Evolutionary conservation across 1,284 basidiomycete genomes (phyloP).

Genomic region (Acaromyces ingoldii): DNA sequence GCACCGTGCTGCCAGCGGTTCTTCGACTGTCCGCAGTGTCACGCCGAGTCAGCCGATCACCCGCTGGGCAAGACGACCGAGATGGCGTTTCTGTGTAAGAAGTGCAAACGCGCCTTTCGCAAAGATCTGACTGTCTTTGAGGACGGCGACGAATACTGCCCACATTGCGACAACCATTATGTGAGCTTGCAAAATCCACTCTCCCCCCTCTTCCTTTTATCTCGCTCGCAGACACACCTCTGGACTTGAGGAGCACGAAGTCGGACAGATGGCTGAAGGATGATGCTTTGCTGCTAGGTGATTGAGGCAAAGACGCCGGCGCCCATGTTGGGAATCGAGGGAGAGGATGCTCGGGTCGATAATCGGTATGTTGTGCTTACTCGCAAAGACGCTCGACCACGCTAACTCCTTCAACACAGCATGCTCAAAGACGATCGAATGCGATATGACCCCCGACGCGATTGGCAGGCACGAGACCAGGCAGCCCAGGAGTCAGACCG

Average conservation of each 20-base stretch:
- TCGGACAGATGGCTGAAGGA: background rate
- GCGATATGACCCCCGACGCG: constrained; percentile 57
- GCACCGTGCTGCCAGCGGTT: constrained; percentile 50
- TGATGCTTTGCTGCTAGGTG: constrained; percentile 60
- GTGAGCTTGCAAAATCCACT: constrained; percentile 57
- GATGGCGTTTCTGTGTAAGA: constrained; percentile 94
- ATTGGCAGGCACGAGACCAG: constrained; percentile 55
- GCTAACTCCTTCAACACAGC: constrained; percentile 48
- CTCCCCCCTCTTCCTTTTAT: background rate
- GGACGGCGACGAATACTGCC: constrained; percentile 95
- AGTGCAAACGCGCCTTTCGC: constrained; percentile 93
- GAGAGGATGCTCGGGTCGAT: constrained; percentile 82
- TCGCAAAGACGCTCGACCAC: constrained; percentile 1
- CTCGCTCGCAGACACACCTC: background rate
- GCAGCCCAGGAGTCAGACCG: constrained; percentile 27
- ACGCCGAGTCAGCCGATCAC: constrained; percentile 77
- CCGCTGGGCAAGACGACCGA: constrained; percentile 70
- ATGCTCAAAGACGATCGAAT: constrained; percentile 68
- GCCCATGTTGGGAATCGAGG: constrained; percentile 76
- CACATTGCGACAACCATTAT: constrained; percentile 96
- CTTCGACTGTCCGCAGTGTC: constrained; percentile 74
- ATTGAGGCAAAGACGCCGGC: constrained; percentile 88
- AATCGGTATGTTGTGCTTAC: constrained; percentile 60
- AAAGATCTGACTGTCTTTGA: constrained; percentile 89
- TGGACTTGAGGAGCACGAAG: background rate